Conservation (phyloP, 441 rosid species). For the Geranium incanum region DNA sequence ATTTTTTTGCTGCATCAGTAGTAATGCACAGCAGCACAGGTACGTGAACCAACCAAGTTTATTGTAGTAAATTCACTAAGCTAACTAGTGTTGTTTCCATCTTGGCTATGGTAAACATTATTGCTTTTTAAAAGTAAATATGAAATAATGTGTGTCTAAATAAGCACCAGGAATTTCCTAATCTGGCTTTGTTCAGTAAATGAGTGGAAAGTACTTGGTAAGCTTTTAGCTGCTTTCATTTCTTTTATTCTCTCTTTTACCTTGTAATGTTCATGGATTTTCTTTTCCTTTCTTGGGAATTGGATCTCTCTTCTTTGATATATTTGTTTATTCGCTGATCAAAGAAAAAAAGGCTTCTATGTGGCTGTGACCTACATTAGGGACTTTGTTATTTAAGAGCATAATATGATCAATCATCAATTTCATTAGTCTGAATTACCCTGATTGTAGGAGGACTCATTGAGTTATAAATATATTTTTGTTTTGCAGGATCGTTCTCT, state of each 20-base stretch:
- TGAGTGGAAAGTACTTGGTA: background rate
- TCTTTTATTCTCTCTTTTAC: no score
- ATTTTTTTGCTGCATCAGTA: background rate
- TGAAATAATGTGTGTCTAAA: background rate
- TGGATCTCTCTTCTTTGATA: no score
- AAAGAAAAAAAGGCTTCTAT: background rate
- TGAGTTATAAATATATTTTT: background rate
- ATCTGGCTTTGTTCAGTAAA: background rate
- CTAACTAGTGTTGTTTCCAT: background rate
- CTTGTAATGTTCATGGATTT: no score
- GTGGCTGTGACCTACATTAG: background rate
- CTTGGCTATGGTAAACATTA: background rate
- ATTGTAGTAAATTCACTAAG: background rate
- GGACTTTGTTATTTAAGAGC: background rate
- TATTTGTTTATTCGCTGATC: no score
- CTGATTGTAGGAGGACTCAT: background rate
- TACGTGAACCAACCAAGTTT: background rate
- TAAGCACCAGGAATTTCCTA: background rate
- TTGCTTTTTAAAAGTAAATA: background rate
- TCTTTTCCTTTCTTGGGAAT: no score
- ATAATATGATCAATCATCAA: background rate
- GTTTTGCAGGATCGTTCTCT: conserved; percentile 86
- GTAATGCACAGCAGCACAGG: background rate
- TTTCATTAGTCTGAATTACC: background rate
- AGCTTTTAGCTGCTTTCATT: no score